Conservation (phyloP, 2,329 filamentous ascomycete genomes). For the Cadophora sp. region DNA sequence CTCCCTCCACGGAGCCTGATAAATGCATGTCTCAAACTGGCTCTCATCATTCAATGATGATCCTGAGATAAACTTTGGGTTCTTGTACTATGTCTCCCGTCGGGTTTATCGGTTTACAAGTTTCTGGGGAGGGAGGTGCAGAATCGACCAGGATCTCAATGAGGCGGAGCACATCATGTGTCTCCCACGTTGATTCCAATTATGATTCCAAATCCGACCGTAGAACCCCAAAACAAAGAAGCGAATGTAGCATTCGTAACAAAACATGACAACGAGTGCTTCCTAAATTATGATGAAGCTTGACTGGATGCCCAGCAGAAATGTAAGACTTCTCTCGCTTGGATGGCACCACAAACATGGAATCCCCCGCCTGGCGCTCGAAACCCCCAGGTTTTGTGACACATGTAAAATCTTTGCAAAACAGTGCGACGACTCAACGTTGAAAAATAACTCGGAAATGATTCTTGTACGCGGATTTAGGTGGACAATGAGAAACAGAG, state of each 20-base stretch:
- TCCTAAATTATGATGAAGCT: not conserved
- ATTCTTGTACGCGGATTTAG: not conserved
- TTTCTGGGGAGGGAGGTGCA: not conserved
- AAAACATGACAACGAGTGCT: not conserved
- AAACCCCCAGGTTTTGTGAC: not conserved
- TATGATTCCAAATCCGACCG: not conserved
- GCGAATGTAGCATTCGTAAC: too few species aligned
- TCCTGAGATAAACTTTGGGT: not conserved
- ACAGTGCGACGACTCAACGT: not conserved
- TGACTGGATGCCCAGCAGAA: not conserved
- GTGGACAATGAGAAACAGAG: not conserved
- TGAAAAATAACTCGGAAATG: not conserved
- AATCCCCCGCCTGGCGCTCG: not conserved
- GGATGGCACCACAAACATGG: not conserved
- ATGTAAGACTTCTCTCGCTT: slow-evolving; percentile 2
- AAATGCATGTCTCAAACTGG: too few species aligned
- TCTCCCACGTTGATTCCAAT: not conserved
- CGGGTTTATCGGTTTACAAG: not conserved
- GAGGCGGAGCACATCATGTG: slow-evolving; percentile 4
- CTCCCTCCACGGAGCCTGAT: too few species aligned
- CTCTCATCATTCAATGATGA: not conserved
- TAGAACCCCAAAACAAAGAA: not conserved
- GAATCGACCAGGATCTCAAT: not conserved
- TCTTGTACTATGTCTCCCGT: not conserved
- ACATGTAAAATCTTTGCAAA: not conserved